Percentiles rank a stretch among this genome's conserved stretches.
Evolutionary conservation across 2,329 filamentous ascomycete genomes (phyloP).

Genomic region (Beauveria sp.): DNA sequence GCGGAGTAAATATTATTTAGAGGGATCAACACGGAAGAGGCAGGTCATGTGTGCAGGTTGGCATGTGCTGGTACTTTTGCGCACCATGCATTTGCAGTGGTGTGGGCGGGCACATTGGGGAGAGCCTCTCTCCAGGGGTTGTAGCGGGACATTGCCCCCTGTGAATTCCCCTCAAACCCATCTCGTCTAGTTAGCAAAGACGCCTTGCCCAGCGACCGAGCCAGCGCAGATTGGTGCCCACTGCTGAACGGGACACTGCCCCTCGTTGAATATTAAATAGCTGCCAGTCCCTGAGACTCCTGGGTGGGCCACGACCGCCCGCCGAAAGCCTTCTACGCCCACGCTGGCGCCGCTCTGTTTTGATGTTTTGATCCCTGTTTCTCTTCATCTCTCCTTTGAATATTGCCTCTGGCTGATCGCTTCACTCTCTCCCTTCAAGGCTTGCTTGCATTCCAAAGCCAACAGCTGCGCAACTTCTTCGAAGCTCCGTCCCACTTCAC

Average conservation of each 20-base stretch:
- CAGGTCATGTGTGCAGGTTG: neutral
- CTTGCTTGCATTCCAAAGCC: neutral
- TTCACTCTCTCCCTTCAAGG: neutral
- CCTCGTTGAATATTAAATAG: neutral
- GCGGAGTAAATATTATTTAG: neutral
- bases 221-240: too few relatives aligned
- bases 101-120: neutral
- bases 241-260: neutral
- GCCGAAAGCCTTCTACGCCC: neutral
- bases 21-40: neutral
- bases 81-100: neutral
- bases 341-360: neutral
- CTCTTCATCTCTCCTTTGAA: neutral
- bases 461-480: neutral
- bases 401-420: neutral
- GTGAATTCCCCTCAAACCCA: neutral
- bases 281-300: neutral
- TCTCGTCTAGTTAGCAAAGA: neutral
- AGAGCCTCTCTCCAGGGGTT: neutral
- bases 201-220: too few relatives aligned
- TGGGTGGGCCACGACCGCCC: slow-evolving; percentile 3
- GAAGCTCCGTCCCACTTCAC: neutral
- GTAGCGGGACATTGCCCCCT: neutral
- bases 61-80: neutral
- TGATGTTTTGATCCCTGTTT: slow-evolving; percentile 12